A percentile compares a stretch with the other conserved stretches of the same genome.
These are phyloP conservation scores for Rhynchospora tenuis DNA, from an alignment of 176 grass and related monocot species.

Conservation along the genomic window DNA sequence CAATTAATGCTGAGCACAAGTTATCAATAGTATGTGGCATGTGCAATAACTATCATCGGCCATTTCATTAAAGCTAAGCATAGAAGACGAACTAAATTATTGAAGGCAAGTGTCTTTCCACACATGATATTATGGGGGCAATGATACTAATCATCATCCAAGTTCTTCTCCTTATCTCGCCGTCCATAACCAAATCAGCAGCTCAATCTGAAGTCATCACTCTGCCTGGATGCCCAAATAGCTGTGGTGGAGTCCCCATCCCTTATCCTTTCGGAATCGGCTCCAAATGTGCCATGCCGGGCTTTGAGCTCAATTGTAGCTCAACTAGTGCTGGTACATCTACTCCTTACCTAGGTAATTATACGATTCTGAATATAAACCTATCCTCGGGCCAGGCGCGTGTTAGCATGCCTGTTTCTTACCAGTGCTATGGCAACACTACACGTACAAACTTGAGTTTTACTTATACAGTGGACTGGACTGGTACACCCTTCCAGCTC, in stretches of 20 bases:
- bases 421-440: background rate
- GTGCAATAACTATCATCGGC: too few relatives aligned
- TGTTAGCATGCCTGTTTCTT: background rate
- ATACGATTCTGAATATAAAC: background rate
- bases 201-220: background rate
- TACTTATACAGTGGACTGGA: background rate
- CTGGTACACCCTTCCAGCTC: background rate
- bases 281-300: background rate
- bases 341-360: background rate
- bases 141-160: background rate
- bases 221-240: background rate
- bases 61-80: too few relatives aligned
- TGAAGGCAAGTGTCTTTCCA: too few relatives aligned
- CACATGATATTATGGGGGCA: background rate
- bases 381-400: background rate
- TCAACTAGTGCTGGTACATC: background rate
- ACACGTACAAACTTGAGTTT: background rate
- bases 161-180: background rate
- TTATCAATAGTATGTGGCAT: too few relatives aligned
- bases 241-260: background rate
- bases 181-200: background rate
- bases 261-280: slow-evolving; percentile 2
- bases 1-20: too few relatives aligned
- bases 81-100: too few relatives aligned
- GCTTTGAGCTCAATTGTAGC: background rate